Evolutionary conservation across 1,139 yeast genomes (phyloP).

Genomic region (Pichia sp.): DNA sequence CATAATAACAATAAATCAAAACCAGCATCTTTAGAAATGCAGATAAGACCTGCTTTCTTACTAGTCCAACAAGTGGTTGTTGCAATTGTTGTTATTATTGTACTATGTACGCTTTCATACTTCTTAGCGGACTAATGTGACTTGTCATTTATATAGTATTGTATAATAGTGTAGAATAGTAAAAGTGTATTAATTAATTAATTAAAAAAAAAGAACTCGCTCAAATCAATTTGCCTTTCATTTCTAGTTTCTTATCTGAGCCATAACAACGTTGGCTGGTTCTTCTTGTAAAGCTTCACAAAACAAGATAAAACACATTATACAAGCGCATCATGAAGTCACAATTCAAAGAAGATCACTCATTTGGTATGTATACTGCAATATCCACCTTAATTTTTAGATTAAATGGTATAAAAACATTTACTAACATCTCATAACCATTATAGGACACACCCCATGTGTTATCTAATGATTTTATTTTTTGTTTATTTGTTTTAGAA

Average conservation of each 20-base stretch:
- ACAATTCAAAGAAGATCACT: slow-evolving; percentile 87
- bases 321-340: slow-evolving; percentile 55
- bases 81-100: background rate
- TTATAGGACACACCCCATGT: slow-evolving; percentile 10
- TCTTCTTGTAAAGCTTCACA: background rate
- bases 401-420: no score
- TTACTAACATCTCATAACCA: slow-evolving; percentile 1
- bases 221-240: background rate
- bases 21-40: background rate
- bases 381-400: no score
- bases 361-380: slow-evolving; percentile 60
- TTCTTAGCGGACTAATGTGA: background rate
- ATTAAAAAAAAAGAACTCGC: background rate
- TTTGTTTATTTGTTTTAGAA: slow-evolving; percentile 37
- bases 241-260: background rate
- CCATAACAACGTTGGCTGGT: background rate
- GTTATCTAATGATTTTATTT: background rate
- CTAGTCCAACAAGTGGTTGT: background rate
- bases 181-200: background rate
- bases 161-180: background rate
- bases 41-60: background rate
- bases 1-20: background rate
- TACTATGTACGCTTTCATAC: background rate
- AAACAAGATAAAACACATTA: background rate
- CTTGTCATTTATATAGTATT: background rate